Evolutionary conservation across 2,329 filamentous ascomycete species (phyloP).

Genomic region (Septoria linicola): DNA sequence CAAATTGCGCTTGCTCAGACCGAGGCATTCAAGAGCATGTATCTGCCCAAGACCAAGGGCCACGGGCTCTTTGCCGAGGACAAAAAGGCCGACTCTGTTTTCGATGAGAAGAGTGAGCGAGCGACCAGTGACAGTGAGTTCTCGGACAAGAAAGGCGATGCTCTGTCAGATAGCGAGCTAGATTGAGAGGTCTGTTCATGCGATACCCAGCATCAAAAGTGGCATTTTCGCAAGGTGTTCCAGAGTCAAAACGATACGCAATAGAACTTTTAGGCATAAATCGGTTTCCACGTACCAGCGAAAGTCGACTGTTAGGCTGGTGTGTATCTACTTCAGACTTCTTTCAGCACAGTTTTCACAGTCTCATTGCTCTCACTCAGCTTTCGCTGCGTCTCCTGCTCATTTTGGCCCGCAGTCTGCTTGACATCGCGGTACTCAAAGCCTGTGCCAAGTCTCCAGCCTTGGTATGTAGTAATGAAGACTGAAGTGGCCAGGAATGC

Average conservation of each 20-base stretch:
- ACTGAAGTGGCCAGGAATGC: not conserved
- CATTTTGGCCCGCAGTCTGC: not conserved
- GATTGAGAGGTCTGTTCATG: not conserved
- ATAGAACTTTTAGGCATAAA: too few species aligned
- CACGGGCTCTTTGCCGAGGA: not conserved
- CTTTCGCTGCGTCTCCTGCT: not conserved
- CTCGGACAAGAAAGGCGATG: not conserved
- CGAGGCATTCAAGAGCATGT: not conserved
- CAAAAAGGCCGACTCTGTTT: conserved; percentile 8
- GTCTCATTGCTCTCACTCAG: not conserved
- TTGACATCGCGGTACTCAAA: not conserved
- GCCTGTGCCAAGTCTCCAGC: not conserved
- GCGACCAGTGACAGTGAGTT: conserved; percentile 1
- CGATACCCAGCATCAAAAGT: not conserved
- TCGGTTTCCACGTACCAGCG: too few species aligned
- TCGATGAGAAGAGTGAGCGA: conserved; percentile 8
- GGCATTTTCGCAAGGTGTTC: too few species aligned
- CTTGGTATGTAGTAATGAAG: not conserved
- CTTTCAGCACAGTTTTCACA: not conserved
- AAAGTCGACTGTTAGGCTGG: too few species aligned
- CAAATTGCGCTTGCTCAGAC: not conserved
- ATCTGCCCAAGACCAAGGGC: too few species aligned
- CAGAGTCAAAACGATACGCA: too few species aligned
- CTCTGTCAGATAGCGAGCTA: not conserved
- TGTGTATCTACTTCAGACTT: too few species aligned